A percentile compares a stretch with the other conserved stretches of the same genome.
phyloP scores from a whole-genome alignment of 2,329 filamentous ascomycete genomes.

The Trichoderma sp. region DNA sequence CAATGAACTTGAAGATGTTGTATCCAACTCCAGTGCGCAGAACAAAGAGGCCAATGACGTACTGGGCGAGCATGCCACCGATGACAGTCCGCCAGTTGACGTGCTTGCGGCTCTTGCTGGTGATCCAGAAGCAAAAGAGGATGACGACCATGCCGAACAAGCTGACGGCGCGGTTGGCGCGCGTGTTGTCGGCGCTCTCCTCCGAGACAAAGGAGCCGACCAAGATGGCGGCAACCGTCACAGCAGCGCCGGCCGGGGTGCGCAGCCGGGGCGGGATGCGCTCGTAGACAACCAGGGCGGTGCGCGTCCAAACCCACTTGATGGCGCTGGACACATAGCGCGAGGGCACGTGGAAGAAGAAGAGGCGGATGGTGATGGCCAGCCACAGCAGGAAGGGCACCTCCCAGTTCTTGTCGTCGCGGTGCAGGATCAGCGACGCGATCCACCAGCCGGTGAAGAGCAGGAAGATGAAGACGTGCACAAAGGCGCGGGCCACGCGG shows the following conservation, averaged over 20 bases:
- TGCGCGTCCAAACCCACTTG: slow-evolving; percentile 67
- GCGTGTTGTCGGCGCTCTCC: slow-evolving; percentile 74
- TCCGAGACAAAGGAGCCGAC: slow-evolving; percentile 74
- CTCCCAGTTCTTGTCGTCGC: slow-evolving; percentile 74
- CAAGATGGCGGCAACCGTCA: slow-evolving; percentile 72
- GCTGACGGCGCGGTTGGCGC: slow-evolving; percentile 76
- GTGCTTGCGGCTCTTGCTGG: slow-evolving; percentile 66
- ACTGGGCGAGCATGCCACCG: slow-evolving; percentile 85
- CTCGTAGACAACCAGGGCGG: slow-evolving; percentile 58
- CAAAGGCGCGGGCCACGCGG: slow-evolving; percentile 46
- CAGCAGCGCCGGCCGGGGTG: slow-evolving; percentile 60
- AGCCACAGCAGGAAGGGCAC: slow-evolving; percentile 83
- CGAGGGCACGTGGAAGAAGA: slow-evolving; percentile 73
- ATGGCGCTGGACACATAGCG: slow-evolving; percentile 67
- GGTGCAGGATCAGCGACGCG: slow-evolving; percentile 70
- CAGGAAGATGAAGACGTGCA: slow-evolving; percentile 49
- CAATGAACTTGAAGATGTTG: slow-evolving; percentile 91
- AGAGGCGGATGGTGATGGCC: slow-evolving; percentile 68
- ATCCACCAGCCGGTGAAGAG: slow-evolving; percentile 71
- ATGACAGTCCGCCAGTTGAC: slow-evolving; percentile 80
- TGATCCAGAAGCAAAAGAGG: slow-evolving; percentile 65
- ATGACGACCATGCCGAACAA: slow-evolving; percentile 77
- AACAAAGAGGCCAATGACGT: slow-evolving; percentile 85
- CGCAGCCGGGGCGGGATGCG: slow-evolving; percentile 68
- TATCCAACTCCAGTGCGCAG: slow-evolving; percentile 77